Base-by-base conservation (phyloP, 1,284 basidiomycete species). In the Vanrija sp. region DNA sequence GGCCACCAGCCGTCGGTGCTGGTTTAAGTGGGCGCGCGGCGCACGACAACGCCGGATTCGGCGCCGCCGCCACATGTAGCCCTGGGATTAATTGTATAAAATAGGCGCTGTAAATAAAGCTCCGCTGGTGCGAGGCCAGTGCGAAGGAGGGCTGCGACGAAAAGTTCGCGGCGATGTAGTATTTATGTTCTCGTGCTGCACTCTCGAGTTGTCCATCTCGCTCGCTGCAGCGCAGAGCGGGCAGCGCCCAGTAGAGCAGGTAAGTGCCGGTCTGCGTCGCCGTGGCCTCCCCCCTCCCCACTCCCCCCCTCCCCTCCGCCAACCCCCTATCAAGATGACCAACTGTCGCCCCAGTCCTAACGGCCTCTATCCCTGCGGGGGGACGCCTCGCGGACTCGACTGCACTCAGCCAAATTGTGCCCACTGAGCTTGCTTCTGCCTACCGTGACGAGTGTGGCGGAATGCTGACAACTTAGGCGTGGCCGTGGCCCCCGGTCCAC, bases 341-440 rank as follows among this genome's bases (percentile, higher is more conserved):
- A 54, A 44, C 65, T 72, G 71, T 73, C 71, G 71, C 71, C 71
- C 71, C 71, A 73, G 71, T 73, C 71, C 65, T 69, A 73, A 53
- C 54, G 63, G 64, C 64, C 64, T 68, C 63, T 63, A 66, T 69
- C 66, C 62, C 59, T 36, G 23, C 53, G 56, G 60, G 64, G 66
- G 66, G 66, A 68, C 66, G 64, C 66, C 63, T 53, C 67, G 71
- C 56, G 67, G 71, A 73, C 64, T 59, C 63, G 66, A 64, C 51
- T 53, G 60, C 54, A 64, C 60, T 54, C 53, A 66, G 67, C 68
- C 68, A 69, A 69, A 64, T 57, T 57, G 64, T 67, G 68, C 68
- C 53, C 65, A 59, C 68, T 70, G 68, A 70, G 60, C 64, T 54
- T 25, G 27, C 49, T 45, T 31, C 25, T 39, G 14, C 27, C 9